phyloP scores from a whole-genome alignment of 768 basidiomycete species.

The Solioccasus polychromus region DNA sequence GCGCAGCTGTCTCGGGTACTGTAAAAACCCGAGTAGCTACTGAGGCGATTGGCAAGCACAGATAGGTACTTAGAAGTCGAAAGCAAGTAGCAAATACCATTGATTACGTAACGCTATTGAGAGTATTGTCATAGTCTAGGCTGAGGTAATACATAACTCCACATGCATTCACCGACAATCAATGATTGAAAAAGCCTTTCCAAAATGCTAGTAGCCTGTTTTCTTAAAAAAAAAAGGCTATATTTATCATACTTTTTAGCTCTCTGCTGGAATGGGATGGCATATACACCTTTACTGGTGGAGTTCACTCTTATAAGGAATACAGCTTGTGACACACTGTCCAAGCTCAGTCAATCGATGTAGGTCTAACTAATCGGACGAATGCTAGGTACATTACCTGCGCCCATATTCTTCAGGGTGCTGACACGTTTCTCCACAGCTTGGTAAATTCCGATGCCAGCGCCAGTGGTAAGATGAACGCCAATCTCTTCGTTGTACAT shows the following conservation, averaged over 20 bases:
- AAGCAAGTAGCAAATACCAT: too few species aligned
- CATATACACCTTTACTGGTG: neutral
- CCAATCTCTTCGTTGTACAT: neutral
- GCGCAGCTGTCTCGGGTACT: slow-evolving; percentile 8
- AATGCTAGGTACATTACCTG: neutral
- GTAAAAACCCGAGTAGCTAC: slow-evolving; percentile 1
- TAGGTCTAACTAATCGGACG: neutral
- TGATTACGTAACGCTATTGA: slow-evolving; percentile 23
- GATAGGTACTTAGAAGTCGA: too few species aligned
- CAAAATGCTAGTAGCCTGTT: too few species aligned
- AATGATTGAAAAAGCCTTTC: too few species aligned
- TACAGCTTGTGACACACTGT: too few species aligned
- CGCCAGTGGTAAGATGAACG: slow-evolving; percentile 4
- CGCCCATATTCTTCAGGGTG: neutral
- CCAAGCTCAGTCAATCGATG: neutral
- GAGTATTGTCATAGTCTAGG: too few species aligned
- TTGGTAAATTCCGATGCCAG: slow-evolving; percentile 18
- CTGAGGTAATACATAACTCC: too few species aligned
- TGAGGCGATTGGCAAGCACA: slow-evolving; percentile 3
- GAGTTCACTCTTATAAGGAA: too few species aligned
- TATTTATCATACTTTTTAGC: too few species aligned
- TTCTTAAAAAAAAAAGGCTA: too few species aligned
- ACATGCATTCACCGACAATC: too few species aligned
- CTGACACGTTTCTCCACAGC: slow-evolving; percentile 16
- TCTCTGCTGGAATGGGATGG: too few species aligned